phyloP scores from a whole-genome alignment of 2,329 filamentous ascomycete species.

The Eutypa lata region DNA sequence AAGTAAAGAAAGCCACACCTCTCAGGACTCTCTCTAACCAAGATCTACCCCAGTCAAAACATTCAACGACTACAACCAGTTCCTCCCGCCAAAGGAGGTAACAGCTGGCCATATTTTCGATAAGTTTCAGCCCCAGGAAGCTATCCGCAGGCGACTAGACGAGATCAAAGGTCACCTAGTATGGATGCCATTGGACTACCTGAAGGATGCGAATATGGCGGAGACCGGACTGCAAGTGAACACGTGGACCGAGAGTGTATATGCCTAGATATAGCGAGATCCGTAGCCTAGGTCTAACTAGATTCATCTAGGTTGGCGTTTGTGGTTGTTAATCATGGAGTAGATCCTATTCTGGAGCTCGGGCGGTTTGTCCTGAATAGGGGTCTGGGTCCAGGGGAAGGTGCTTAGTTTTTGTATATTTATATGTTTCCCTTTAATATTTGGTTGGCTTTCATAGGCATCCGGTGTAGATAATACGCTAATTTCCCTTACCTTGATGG shows the following conservation, averaged over 20 bases:
- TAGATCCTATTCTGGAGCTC: too few species aligned
- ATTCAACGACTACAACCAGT: constrained; percentile 85
- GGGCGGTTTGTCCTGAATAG: too few species aligned
- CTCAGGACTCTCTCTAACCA: constrained; percentile 5
- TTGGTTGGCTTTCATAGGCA: too few species aligned
- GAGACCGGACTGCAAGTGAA: constrained; percentile 87
- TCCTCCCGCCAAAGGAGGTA: constrained; percentile 65
- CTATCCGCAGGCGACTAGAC: constrained; percentile 73
- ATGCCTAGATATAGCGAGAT: constrained; percentile 41
- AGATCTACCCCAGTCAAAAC: constrained; percentile 69
- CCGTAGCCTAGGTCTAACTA: not conserved
- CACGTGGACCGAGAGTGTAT: constrained; percentile 80
- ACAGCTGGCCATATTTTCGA: constrained; percentile 88
- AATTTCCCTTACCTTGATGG: too few species aligned
- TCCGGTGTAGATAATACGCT: too few species aligned
- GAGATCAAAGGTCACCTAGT: constrained; percentile 85
- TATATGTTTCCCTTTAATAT: too few species aligned
- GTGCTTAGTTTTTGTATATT: too few species aligned
- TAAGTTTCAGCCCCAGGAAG: constrained; percentile 66
- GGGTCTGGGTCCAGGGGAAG: too few species aligned
- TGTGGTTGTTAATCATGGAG: not conserved
- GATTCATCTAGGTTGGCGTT: not conserved
- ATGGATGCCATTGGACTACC: constrained; percentile 90
- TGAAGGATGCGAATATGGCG: constrained; percentile 83
- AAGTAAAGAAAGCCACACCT: not conserved